Conservation (phyloP, 768 basidiomycete species). For the Mrakia blollopis region DNA sequence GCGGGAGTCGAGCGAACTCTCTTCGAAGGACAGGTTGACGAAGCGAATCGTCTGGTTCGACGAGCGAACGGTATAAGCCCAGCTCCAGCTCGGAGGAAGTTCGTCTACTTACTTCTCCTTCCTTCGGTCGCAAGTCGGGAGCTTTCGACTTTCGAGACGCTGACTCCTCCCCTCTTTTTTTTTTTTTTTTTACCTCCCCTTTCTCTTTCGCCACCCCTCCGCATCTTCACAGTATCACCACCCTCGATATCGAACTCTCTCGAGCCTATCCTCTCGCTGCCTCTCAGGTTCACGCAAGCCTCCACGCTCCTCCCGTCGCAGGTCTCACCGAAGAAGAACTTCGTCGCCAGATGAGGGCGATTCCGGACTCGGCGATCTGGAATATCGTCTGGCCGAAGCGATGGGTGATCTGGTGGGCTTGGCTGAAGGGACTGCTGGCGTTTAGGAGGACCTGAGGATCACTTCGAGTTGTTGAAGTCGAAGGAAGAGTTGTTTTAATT, state of each 20-base stretch:
- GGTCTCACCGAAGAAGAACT: not conserved
- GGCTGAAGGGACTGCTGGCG: not conserved
- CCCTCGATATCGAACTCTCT: slow-evolving; percentile 19
- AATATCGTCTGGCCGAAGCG: slow-evolving; percentile 5
- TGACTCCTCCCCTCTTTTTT: not conserved
- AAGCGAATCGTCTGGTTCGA: slow-evolving; percentile 15
- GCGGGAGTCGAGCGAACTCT: slow-evolving; percentile 6
- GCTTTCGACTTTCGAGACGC: not conserved
- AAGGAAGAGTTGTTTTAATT: not conserved
- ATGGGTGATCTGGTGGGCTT: not conserved
- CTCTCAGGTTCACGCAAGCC: not conserved
- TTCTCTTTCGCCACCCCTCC: not conserved
- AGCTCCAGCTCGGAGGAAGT: slow-evolving; percentile 16
- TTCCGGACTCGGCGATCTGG: not conserved
- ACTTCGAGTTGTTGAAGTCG: not conserved
- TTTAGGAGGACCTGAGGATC: not conserved
- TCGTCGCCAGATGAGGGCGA: not conserved
- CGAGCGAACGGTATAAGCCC: slow-evolving; percentile 29
- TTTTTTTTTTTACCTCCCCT: not conserved
- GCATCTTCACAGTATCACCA: slow-evolving; percentile 6
- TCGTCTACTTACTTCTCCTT: not conserved
- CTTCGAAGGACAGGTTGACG: slow-evolving; percentile 25
- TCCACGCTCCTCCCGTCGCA: slow-evolving; percentile 3
- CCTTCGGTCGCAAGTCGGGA: too few relatives aligned
- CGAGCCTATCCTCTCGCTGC: slow-evolving; percentile 18